Evolutionary conservation across 2,329 filamentous ascomycete genomes (phyloP).

Genomic region (Colletotrichum coccodes): DNA sequence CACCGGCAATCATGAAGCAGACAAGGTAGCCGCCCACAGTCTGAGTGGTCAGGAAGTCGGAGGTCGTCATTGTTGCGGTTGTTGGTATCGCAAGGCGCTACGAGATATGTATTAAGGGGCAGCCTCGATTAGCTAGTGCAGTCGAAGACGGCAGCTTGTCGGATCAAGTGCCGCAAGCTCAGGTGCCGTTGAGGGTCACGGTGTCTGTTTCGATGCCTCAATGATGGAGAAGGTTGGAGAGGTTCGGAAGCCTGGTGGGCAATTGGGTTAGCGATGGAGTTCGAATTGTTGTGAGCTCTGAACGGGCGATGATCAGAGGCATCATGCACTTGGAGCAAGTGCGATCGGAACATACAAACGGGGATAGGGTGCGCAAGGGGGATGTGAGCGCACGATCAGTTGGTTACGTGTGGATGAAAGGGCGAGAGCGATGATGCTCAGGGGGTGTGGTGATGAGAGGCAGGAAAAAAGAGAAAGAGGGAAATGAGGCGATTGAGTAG

Average conservation of each 20-base stretch:
- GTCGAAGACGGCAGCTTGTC: slow-evolving; percentile 10
- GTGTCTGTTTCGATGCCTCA: slow-evolving; percentile 2
- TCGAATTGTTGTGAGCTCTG: slow-evolving; percentile 2
- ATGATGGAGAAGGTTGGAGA: background rate
- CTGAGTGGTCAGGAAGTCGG: slow-evolving; percentile 31
- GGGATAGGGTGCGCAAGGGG: slow-evolving; percentile 14
- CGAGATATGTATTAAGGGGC: slow-evolving; percentile 18
- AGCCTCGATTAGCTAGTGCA: slow-evolving; percentile 3
- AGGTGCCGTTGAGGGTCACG: background rate
- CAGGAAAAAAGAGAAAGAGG: slow-evolving; percentile 24
- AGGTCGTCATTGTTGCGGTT: slow-evolving; percentile 35
- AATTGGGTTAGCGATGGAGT: slow-evolving; percentile 1
- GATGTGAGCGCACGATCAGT: slow-evolving; percentile 19
- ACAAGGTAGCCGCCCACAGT: slow-evolving; percentile 33
- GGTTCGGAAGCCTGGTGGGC: background rate
- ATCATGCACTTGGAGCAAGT: background rate
- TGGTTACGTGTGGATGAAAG: slow-evolving; percentile 33
- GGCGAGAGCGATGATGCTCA: slow-evolving; percentile 19
- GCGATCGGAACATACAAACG: slow-evolving; percentile 22
- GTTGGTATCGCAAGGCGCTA: slow-evolving; percentile 1
- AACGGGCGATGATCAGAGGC: slow-evolving; percentile 4
- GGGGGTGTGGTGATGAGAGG: background rate
- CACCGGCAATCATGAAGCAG: slow-evolving; percentile 30
- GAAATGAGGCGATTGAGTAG: slow-evolving; percentile 32
- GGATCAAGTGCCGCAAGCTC: slow-evolving; percentile 13